Conservation (phyloP, 768 basidiomycete species). For the Russula emetica region DNA sequence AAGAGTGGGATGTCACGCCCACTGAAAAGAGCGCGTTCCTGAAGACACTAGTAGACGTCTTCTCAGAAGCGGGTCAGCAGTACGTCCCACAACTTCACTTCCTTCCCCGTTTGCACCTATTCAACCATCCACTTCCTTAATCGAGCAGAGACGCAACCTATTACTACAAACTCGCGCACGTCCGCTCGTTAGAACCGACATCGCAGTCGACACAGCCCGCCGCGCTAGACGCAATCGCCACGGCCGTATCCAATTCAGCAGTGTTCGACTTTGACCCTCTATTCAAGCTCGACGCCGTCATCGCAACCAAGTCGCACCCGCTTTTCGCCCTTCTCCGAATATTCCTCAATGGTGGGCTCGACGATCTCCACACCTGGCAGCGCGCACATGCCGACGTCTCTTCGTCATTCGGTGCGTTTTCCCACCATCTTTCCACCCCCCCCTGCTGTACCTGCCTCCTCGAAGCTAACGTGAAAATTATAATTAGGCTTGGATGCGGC, state of each 20-base stretch:
- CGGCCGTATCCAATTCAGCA: slow-evolving; percentile 58
- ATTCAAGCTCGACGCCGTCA: slow-evolving; percentile 69
- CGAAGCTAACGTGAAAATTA: neutral
- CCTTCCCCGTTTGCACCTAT: neutral
- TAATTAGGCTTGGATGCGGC: slow-evolving; percentile 49
- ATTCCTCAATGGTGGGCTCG: slow-evolving; percentile 61
- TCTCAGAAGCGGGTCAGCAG: slow-evolving; percentile 54
- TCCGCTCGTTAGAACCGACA: slow-evolving; percentile 54
- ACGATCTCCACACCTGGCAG: slow-evolving; percentile 61
- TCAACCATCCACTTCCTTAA: neutral
- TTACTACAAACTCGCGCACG: slow-evolving; percentile 58
- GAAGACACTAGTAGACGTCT: slow-evolving; percentile 57
- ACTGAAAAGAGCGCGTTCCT: slow-evolving; percentile 64
- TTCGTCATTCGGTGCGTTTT: slow-evolving; percentile 51
- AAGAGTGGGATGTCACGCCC: slow-evolving; percentile 64
- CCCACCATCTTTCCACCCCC: no score
- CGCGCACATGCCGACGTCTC: slow-evolving; percentile 45
- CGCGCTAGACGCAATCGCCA: slow-evolving; percentile 56
- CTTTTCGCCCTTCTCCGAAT: slow-evolving; percentile 72
- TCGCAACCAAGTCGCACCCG: slow-evolving; percentile 61
- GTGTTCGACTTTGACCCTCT: slow-evolving; percentile 79
- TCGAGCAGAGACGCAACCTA: slow-evolving; percentile 52
- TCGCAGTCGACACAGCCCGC: slow-evolving; percentile 50
- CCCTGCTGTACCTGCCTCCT: no score
- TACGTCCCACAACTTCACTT: slow-evolving; percentile 38